These are phyloP conservation scores for Trichomonas vaginalis DNA, from an alignment of 208 protist species.

Conservation along the genomic window DNA sequence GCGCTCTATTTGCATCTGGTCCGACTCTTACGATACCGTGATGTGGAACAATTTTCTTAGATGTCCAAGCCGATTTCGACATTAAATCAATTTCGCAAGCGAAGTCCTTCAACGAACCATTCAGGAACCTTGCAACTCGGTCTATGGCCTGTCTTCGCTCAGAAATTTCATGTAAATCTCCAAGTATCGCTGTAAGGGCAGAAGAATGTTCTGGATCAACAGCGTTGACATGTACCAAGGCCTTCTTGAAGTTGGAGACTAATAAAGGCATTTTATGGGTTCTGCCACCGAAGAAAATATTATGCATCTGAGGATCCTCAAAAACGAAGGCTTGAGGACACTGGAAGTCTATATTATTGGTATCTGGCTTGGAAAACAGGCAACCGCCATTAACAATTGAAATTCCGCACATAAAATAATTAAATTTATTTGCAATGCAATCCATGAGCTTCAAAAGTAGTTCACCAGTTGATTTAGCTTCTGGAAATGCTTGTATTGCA, in stretches of 20 bases:
- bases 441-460: background rate
- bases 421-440: background rate
- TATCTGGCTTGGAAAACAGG: background rate
- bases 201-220: background rate
- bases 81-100: background rate
- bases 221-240: background rate
- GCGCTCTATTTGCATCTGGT: background rate
- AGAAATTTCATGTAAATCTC: background rate
- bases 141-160: background rate
- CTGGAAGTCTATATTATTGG: background rate
- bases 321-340: background rate
- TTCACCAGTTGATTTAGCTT: background rate
- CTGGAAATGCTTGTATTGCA: background rate
- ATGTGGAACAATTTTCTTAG: background rate
- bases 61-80: background rate
- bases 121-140: background rate
- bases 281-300: background rate
- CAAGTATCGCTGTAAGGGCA: background rate
- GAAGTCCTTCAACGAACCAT: background rate
- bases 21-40: background rate
- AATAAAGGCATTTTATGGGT: background rate
- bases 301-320: background rate
- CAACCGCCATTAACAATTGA: background rate
- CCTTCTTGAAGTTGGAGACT: background rate
- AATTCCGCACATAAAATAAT: background rate